Base-by-base conservation (phyloP, 2,329 filamentous ascomycete species). In the Dryadomyces quercivorus region DNA sequence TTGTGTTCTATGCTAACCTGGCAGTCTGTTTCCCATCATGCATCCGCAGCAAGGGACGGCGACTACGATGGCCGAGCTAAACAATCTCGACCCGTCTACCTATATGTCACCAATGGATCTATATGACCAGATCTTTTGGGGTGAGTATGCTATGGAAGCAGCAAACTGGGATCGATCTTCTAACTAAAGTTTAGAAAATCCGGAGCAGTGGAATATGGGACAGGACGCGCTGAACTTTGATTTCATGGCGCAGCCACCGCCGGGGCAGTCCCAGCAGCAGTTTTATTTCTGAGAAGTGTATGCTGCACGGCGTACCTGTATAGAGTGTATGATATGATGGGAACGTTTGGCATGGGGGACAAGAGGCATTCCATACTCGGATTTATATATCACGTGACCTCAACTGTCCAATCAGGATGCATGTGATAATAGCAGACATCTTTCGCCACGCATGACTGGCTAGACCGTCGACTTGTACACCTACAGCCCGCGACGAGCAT, bases 41-140 rank as follows among this genome's bases (percentile, higher is more conserved):
- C 69, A 66, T 50, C 50, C 34, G 16, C 20, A 38, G 34, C 47
- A 43, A 9, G 42, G 12, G 20, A 5, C 46, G 7, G 18, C n/a
- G n/a, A 9, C 9, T 20, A 18, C 40, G 21, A 18, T 50, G 63
- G 66, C 75, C 7, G 74, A 74, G 48, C 66, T 81, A 51, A 65
- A 69, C 50, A 65, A 70, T 40, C 67, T 78, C 12, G 81, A 83
- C 57, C 77, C 78, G 16, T 71, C 75, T 3, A 70, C 78, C 38
- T 77, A 80, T 59, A 80, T 84, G 72, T 81, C 81, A 42, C 81
- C 81, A 1, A 81, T 85, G 79, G 81, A 85, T 57, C 67, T 85
- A 1, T 85, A 83, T 63, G 80, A 84, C 61, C 82, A 80, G 4
- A 85, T 85, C 48, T 84, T 83, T 69, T 83, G 80, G 74, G 81